Conservation (phyloP, 2,329 filamentous ascomycete genomes). For the Clonostachys byssicola region DNA sequence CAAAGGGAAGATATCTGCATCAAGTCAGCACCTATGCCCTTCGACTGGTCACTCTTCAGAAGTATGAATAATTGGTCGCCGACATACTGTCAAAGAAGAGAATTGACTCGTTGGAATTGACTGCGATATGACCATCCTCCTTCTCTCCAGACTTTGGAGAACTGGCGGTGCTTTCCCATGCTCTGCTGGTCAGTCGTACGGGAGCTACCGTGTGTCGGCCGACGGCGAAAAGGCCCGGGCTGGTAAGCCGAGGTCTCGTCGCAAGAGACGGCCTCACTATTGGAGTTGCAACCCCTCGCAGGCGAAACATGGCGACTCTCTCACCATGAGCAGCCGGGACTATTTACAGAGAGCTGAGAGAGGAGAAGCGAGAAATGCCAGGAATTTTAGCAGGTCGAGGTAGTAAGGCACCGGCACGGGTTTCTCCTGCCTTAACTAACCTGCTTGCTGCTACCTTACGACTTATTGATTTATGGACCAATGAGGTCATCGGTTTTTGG, state of each 20-base stretch:
- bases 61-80: background rate
- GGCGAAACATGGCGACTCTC: slow-evolving; percentile 2
- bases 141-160: slow-evolving; percentile 34
- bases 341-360: no score
- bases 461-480: no score
- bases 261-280: background rate
- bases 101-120: slow-evolving; percentile 72
- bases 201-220: background rate
- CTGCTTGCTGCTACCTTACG: no score
- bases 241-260: background rate
- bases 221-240: background rate
- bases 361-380: no score
- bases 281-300: background rate
- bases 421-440: no score
- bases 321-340: no score
- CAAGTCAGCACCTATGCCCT: background rate
- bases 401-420: no score
- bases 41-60: background rate
- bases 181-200: background rate
- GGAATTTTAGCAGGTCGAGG: no score
- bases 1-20: slow-evolving; percentile 75
- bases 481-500: no score
- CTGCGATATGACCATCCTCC: slow-evolving; percentile 77
- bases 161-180: slow-evolving; percentile 9
- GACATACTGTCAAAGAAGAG: slow-evolving; percentile 82